These are phyloP conservation scores for Penicillium bialowiezense DNA, from an alignment of 495 filamentous ascomycete genomes.

Conservation along the genomic window DNA sequence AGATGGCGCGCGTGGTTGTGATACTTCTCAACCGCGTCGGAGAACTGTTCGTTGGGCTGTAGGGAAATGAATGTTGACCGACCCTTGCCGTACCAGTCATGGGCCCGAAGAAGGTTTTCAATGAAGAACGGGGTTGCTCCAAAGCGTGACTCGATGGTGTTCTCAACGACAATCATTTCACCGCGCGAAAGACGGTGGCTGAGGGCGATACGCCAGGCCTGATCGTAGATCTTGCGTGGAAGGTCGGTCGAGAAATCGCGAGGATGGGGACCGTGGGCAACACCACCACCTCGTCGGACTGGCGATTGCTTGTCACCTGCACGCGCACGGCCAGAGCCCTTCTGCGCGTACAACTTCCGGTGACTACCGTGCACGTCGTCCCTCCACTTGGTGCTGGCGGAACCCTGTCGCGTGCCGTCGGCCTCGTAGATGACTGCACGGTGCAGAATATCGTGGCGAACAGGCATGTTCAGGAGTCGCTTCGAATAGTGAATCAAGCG, in stretches of 20 bases:
- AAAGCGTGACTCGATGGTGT: constrained; percentile 59
- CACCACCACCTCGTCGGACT: constrained; percentile 80
- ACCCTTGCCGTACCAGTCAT: constrained; percentile 72
- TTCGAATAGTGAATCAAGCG: constrained; percentile 74
- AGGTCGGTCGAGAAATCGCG: constrained; percentile 84
- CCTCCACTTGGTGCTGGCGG: constrained; percentile 80
- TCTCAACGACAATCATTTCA: constrained; percentile 80
- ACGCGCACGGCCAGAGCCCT: constrained; percentile 78
- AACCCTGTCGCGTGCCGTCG: constrained; percentile 82
- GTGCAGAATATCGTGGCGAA: constrained; percentile 90
- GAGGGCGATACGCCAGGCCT: constrained; percentile 92
- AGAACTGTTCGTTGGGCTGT: constrained; percentile 36
- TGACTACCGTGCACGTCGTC: constrained; percentile 78
- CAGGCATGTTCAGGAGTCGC: constrained; percentile 78
- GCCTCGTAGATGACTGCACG: constrained; percentile 91
- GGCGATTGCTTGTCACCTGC: constrained; percentile 79
- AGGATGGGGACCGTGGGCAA: constrained; percentile 79
- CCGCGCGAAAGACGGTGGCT: constrained; percentile 85
- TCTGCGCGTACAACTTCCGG: constrained; percentile 76
- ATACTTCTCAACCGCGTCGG: constrained; percentile 50
- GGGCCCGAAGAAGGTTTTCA: constrained; percentile 60
- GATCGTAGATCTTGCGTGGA: constrained; percentile 87
- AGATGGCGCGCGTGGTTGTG: constrained; percentile 66
- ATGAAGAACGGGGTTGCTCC: constrained; percentile 56
- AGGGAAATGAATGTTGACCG: constrained; percentile 76